Base-by-base conservation (phyloP, 192 early-diverging fungal species). In the Coemansia furcata region DNA sequence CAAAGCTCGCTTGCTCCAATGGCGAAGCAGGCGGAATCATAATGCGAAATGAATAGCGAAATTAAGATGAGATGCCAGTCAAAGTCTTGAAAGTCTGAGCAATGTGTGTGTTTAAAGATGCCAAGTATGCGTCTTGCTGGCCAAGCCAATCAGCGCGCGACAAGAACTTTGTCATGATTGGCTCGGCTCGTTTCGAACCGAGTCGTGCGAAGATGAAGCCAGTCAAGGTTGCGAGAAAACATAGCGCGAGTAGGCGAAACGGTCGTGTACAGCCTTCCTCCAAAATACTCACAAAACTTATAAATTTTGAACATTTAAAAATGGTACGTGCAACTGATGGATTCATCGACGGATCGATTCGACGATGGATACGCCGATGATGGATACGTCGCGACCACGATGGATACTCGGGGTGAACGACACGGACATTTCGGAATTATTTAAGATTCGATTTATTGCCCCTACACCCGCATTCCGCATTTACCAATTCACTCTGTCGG, bases 1-100 rank as follows among this genome's bases (percentile, higher is more conserved):
- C 66, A 67, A 58, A 69, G 19, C 38, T 39, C 12, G 58, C 36
- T 32, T 64, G 32, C 49, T 26, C 33, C 49, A 57, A 12, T 30
- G 47, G 36, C 39, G 60, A 44, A 8, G 11, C 17, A 1, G 38
- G 29, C 11, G 35, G 33, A 57, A 15, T 32, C 40, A 32, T 63
- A 11, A 29, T 44, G 15, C 26, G 23, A 32, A 2, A 44, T 47
- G 35, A 35, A 5, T 33, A 33, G 29, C 10, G 23, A 26, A 47
- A 47, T 47, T 47, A 8, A 19, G 46, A 47, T 47, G 46, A 47
- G 46, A 6, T 47, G 39, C 9, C 15, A 14, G 6, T 5, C 30
- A 15, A 57, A 17, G 54, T 2, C 2, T 8, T n/a, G 29, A 36
- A 35, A 26, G 9, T 42, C 35, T 5, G 26, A 30, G 54, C 17